Evolutionary conservation across 2,329 filamentous ascomycete species (phyloP).

Genomic region (Pestalotiopsis sp.): DNA sequence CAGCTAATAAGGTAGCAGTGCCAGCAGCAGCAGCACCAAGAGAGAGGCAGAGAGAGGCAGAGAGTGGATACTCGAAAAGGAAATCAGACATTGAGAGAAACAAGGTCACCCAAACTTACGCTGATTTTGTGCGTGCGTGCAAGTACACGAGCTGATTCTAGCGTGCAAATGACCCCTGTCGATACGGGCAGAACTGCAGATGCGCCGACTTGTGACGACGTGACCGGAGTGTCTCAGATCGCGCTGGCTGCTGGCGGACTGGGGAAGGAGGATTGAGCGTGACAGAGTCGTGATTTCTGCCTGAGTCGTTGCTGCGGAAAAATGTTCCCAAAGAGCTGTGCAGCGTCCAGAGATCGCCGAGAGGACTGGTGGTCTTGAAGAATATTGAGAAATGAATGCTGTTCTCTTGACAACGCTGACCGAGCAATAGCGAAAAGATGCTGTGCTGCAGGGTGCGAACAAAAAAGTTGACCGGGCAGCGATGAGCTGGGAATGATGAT

Average conservation of each 20-base stretch:
- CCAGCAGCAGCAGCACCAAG: not conserved
- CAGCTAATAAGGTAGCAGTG: too few relatives aligned
- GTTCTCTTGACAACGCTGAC: not conserved
- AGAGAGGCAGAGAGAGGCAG: not conserved
- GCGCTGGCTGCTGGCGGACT: not conserved
- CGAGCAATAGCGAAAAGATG: not conserved
- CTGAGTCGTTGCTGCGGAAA: not conserved
- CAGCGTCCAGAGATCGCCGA: not conserved
- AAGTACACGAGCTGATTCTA: constrained; percentile 7
- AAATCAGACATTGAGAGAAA: not conserved
- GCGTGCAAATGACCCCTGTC: not conserved
- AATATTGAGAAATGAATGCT: not conserved
- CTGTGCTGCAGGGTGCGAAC: not conserved
- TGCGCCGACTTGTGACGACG: constrained; percentile 3
- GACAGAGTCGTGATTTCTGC: not conserved
- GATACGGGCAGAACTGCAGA: not conserved
- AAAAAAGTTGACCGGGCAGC: not conserved
- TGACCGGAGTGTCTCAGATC: constrained; percentile 6
- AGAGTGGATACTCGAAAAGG: not conserved
- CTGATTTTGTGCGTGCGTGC: not conserved
- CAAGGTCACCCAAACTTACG: constrained; percentile 5
- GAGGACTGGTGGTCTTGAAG: not conserved
- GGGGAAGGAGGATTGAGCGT: not conserved
- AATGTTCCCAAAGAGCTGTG: too few relatives aligned
- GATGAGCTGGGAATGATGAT: not conserved